Conservation (phyloP, 1,139 yeast species). For the Pichia sp. region DNA sequence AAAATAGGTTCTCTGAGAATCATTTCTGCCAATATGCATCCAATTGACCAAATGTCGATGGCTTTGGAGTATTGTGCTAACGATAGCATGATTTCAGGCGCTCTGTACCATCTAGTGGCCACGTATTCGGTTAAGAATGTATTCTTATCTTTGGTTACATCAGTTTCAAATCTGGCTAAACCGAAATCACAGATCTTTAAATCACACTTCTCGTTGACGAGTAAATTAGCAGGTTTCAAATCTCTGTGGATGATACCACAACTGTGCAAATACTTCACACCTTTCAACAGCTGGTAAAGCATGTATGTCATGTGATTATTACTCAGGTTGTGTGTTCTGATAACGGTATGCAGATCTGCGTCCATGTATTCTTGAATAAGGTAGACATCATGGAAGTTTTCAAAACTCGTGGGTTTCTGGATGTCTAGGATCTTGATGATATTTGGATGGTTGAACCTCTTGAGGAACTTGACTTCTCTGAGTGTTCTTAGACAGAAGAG, state of each 20-base stretch:
- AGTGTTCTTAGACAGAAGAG: constrained; percentile 88
- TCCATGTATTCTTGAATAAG: constrained; percentile 96
- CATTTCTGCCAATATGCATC: constrained; percentile 95
- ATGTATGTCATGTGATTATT: constrained; percentile 96
- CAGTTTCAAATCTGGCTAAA: constrained; percentile 57
- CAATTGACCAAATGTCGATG: constrained; percentile 96
- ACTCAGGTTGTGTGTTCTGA: constrained; percentile 76
- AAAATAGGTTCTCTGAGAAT: constrained; percentile 81
- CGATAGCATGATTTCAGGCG: constrained; percentile 96
- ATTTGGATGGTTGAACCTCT: constrained; percentile 86
- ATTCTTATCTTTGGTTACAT: constrained; percentile 31
- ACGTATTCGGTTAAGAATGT: constrained; percentile 91
- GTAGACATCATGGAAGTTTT: constrained; percentile 81
- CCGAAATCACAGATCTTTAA: constrained; percentile 95
- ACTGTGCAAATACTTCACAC: constrained; percentile 85
- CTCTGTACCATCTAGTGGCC: constrained; percentile 97
- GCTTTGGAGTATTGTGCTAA: constrained; percentile 93
- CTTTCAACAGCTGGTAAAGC: constrained; percentile 86
- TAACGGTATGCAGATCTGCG: constrained; percentile 89
- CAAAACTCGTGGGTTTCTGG: constrained; percentile 77
- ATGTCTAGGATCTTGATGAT: constrained; percentile 86
- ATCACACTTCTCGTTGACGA: constrained; percentile 90
- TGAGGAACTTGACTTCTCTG: constrained; percentile 84
- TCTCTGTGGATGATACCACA: constrained; percentile 94
- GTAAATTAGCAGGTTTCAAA: constrained; percentile 84